Evolutionary conservation across 768 basidiomycete genomes (phyloP).

Genomic region (Lentinula sp.): DNA sequence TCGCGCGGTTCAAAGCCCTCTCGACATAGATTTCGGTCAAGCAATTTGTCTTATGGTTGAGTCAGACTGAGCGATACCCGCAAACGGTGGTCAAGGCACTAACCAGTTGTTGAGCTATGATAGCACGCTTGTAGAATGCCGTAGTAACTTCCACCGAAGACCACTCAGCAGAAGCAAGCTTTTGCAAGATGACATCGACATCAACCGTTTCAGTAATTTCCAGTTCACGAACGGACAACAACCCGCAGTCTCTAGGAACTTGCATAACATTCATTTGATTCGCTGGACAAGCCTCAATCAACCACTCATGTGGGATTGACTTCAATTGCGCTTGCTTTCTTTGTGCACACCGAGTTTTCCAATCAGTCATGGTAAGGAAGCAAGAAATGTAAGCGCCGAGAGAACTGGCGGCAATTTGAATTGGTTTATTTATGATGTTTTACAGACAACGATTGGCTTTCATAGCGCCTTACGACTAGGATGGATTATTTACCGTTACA

Average conservation of each 20-base stretch:
- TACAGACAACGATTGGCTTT: no score
- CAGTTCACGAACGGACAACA: slow-evolving; percentile 48
- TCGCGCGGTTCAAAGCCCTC: slow-evolving; percentile 40
- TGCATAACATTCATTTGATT: slow-evolving; percentile 40
- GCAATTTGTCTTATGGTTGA: slow-evolving; percentile 36
- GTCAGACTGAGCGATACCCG: neutral
- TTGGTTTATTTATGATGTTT: no score
- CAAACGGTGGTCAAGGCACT: slow-evolving; percentile 8
- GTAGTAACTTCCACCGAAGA: slow-evolving; percentile 51
- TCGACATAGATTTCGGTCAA: slow-evolving; percentile 55
- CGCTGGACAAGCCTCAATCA: slow-evolving; percentile 32
- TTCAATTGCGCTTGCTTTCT: slow-evolving; percentile 44
- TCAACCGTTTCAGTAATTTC: slow-evolving; percentile 53
- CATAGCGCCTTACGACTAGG: neutral
- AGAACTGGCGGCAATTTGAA: no score
- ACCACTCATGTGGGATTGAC: slow-evolving; percentile 51
- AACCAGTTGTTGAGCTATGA: slow-evolving; percentile 64
- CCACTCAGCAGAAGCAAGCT: slow-evolving; percentile 41
- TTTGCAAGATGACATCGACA: slow-evolving; percentile 33
- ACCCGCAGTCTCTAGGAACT: slow-evolving; percentile 42
- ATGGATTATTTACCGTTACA: slow-evolving; percentile 29
- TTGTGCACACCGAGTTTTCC: slow-evolving; percentile 3
- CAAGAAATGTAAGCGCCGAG: neutral
- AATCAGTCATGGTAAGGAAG: slow-evolving; percentile 1
- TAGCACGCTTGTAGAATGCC: slow-evolving; percentile 62